A percentile compares a stretch with the other conserved stretches of the same genome.
Conservation (phyloP, 1,284 basidiomycete genomes). For the Ceratobasidium sp. region DNA sequence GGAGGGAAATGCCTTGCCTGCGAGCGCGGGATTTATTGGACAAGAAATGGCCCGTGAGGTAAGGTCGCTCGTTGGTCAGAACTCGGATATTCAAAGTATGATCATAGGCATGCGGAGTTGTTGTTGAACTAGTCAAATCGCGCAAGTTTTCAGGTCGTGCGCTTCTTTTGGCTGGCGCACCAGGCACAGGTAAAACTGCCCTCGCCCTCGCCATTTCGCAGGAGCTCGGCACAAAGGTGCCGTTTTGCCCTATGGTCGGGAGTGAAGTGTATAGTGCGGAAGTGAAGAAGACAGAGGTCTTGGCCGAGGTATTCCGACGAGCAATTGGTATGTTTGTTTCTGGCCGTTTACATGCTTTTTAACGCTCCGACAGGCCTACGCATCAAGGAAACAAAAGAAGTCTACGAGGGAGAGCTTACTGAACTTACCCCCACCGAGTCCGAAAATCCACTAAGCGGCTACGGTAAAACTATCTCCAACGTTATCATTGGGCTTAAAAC, state of each 20-base stretch:
- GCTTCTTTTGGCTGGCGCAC: conserved; percentile 85
- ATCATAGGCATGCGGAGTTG: conserved; percentile 83
- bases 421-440: conserved; percentile 95
- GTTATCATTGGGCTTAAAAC: conserved; percentile 97
- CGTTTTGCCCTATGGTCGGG: conserved; percentile 98
- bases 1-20: conserved; percentile 76
- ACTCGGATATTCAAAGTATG: not conserved
- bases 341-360: conserved; percentile 11
- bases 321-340: conserved; percentile 81
- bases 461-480: conserved; percentile 98
- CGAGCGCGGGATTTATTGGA: conserved; percentile 89
- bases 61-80: conserved; percentile 43
- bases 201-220: conserved; percentile 93
- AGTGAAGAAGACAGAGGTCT: conserved; percentile 98
- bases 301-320: conserved; percentile 94
- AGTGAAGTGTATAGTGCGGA: conserved; percentile 97
- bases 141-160: conserved; percentile 93
- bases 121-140: conserved; percentile 89
- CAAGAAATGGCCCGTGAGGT: conserved; percentile 92
- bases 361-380: conserved; percentile 69
- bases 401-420: conserved; percentile 98
- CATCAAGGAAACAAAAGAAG: conserved; percentile 98
- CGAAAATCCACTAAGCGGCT: conserved; percentile 94
- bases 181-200: conserved; percentile 95
- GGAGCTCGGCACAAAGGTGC: conserved; percentile 92